A percentile compares a stretch with the other conserved stretches of the same genome.
phyloP scores from a whole-genome alignment of 768 basidiomycete species.

The Tulasnella sp. region DNA sequence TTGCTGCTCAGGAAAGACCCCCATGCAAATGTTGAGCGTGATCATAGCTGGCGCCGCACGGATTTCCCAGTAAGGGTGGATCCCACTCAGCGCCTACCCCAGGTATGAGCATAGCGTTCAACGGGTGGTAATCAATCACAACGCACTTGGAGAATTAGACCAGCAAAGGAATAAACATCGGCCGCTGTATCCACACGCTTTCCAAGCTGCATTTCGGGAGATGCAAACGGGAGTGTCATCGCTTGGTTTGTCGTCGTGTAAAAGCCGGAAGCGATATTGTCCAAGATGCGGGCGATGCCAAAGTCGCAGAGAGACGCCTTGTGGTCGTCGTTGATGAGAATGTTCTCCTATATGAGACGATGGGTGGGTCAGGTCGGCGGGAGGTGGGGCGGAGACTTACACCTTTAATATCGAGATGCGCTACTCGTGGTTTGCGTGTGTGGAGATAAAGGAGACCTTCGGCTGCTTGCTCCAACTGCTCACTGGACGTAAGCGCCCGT shows the following conservation, averaged over 20 bases:
- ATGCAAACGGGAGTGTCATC: neutral
- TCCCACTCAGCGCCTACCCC: no score
- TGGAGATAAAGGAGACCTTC: neutral
- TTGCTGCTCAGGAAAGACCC: no score
- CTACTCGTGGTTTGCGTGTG: neutral
- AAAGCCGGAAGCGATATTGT: neutral
- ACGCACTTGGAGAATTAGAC: neutral
- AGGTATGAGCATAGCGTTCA: no score
- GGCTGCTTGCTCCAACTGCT: slow-evolving; percentile 1
- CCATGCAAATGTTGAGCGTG: no score
- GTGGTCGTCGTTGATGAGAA: slow-evolving; percentile 1
- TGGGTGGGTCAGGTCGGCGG: no score
- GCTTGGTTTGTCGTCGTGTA: slow-evolving; percentile 5
- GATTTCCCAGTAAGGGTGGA: no score
- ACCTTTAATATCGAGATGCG: slow-evolving; percentile 1
- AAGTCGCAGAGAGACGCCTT: slow-evolving; percentile 6
- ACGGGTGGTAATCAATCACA: no score
- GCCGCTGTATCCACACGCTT: neutral
- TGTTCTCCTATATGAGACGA: neutral
- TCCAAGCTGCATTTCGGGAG: neutral
- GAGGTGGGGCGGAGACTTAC: neutral
- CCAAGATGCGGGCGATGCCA: neutral
- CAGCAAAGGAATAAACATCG: slow-evolving; percentile 1
- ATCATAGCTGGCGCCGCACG: no score
- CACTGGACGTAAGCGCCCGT: neutral